A percentile compares a stretch with the other conserved stretches of the same genome.
Conservation (phyloP, 73 alveolate species). For the Stentor roeselii region DNA sequence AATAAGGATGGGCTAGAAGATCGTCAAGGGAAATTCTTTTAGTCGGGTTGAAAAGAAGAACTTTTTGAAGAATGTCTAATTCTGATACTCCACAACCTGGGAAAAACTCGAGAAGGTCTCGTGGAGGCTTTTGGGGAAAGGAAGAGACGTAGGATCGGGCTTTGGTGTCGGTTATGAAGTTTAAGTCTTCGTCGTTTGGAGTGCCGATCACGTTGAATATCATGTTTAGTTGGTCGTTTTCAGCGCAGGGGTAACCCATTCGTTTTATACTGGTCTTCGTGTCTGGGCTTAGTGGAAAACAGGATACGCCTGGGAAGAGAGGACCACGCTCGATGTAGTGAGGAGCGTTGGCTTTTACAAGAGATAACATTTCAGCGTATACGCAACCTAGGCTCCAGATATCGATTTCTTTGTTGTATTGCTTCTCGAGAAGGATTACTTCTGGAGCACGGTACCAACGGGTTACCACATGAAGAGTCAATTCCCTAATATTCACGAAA, state of each 20-base stretch:
- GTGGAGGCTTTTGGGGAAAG: constrained; percentile 56
- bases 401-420: constrained; percentile 93
- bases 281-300: constrained; percentile 97
- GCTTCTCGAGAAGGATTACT: constrained; percentile 89
- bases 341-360: constrained; percentile 93
- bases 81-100: constrained; percentile 77
- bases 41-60: constrained; percentile 70
- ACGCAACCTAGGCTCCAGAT: constrained; percentile 97
- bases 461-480: constrained; percentile 96
- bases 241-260: constrained; percentile 67
- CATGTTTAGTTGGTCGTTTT: constrained; percentile 43
- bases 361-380: constrained; percentile 89
- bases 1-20: constrained; percentile 76
- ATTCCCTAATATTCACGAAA: constrained; percentile 44
- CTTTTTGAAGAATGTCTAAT: constrained; percentile 58
- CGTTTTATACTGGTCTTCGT: constrained; percentile 66
- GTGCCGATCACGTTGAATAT: constrained; percentile 47
- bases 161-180: constrained; percentile 78
- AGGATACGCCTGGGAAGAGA: constrained; percentile 97
- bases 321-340: constrained; percentile 94
- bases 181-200: constrained; percentile 25
- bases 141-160: constrained; percentile 80
- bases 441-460: constrained; percentile 99
- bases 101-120: constrained; percentile 55
- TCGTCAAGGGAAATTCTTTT: constrained; percentile 81